Evolutionary conservation across 2,329 filamentous ascomycete species (phyloP).

Genomic region (Claviceps digitariae): DNA sequence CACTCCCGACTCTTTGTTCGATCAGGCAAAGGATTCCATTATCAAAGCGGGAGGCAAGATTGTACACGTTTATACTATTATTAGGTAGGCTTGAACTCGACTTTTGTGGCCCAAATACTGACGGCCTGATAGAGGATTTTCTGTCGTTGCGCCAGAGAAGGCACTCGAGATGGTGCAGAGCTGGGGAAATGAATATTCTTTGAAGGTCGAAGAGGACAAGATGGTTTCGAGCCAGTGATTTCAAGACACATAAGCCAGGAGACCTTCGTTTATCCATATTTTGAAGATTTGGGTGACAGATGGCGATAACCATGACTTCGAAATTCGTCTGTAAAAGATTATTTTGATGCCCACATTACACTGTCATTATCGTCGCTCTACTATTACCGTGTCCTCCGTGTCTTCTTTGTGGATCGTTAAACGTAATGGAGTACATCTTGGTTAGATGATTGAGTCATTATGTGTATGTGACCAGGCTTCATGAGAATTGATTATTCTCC

Average conservation of each 20-base stretch:
- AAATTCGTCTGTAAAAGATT: neutral
- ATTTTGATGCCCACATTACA: neutral
- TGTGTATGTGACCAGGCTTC: too few relatives aligned
- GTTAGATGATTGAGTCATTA: too few relatives aligned
- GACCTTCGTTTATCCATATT: too few relatives aligned
- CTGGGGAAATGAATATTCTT: slow-evolving; percentile 35
- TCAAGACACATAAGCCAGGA: too few relatives aligned
- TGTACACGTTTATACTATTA: slow-evolving; percentile 60
- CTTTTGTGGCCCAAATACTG: slow-evolving; percentile 9
- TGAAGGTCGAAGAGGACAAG: slow-evolving; percentile 62
- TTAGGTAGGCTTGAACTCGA: slow-evolving; percentile 41
- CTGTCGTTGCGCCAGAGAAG: slow-evolving; percentile 57
- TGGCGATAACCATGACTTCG: neutral
- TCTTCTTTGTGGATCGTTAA: too few relatives aligned
- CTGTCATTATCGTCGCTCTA: neutral
- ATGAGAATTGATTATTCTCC: too few relatives aligned
- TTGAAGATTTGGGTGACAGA: neutral
- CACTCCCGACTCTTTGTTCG: slow-evolving; percentile 49
- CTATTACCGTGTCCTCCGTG: neutral
- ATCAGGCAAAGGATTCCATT: slow-evolving; percentile 59
- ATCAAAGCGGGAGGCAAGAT: slow-evolving; percentile 58
- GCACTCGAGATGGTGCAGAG: slow-evolving; percentile 54
- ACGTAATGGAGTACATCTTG: too few relatives aligned
- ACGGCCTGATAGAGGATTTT: slow-evolving; percentile 51
- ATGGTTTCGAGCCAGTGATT: slow-evolving; percentile 35